Evolutionary conservation across 192 early-diverging fungal species (phyloP), one percentile per base, ranked within the genome.

Genomic region (Haplosporangium gracile): DNA sequence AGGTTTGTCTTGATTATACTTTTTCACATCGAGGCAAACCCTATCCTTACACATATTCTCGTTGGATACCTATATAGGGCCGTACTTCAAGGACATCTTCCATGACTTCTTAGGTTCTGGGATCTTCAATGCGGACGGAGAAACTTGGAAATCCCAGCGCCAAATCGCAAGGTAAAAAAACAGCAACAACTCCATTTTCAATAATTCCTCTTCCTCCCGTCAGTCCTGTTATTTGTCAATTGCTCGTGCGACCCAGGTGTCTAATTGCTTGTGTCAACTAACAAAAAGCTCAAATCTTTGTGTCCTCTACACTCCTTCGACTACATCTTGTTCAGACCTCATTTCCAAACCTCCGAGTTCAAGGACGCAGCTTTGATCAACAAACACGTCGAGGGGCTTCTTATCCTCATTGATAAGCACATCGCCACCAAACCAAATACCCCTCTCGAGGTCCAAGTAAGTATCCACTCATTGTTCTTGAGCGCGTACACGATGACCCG

Each of bases 71-170:
- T 47, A 32, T 8, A 0, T 63, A 82, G 88, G 89, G 6, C 83
- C 89, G 15, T 79, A 72, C 32, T 90, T 91, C 38, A 80, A 89
- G 24, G 78, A 68, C 8, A 85, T 82, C 42, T 88, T 91, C 57
- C 83, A 90, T 34, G 90, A 91, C 63, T 79, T 95, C 34, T 85
- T 95, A 38, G 95, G 95, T 8, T 76, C 91, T 60, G 95, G 95
- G 39, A 95, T 95, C 79, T 95, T 95, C 79, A 94, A 92, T 84
- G 87, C 90, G 4, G 95, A 96, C 74, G 95, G 95, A 26, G 91
- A 93, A 2, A 75, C 78, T 10, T 96, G 95, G 94, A 88, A 88
- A 36, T 80, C 77, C 4, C 93, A 94, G 32, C 88, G 94, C 38
- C 94, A 96, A 71, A 32, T 85, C 15, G 83, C 83, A 15, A 79